Evolutionary conservation across 345 rosid genomes (phyloP).

Genomic region (Abelmoschus esculentus): DNA sequence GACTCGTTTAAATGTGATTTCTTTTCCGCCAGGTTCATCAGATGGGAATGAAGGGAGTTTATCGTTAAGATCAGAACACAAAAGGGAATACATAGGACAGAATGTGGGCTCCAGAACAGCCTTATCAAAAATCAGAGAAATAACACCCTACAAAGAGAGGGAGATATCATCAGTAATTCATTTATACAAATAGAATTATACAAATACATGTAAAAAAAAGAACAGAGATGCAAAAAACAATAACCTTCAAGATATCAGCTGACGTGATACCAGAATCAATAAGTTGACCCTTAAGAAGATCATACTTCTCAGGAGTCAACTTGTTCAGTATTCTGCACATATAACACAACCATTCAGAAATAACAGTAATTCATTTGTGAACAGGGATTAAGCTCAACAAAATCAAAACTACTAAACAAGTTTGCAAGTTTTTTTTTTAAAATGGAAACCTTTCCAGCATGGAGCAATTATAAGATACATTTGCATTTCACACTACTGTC

Average conservation of each 20-base stretch:
- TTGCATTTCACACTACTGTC: background rate
- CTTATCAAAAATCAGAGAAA: conserved; percentile 80
- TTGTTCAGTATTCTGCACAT: conserved; percentile 78
- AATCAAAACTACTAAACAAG: background rate
- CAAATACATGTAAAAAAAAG: background rate
- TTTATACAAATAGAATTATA: background rate
- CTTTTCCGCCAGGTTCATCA: conserved; percentile 79
- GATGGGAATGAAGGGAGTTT: conserved; percentile 84
- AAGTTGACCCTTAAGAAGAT: conserved; percentile 85
- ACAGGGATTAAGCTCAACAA: background rate
- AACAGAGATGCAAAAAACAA: conserved; percentile 3
- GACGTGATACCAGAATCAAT: conserved; percentile 90
- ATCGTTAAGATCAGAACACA: conserved; percentile 71
- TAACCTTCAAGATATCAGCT: conserved; percentile 77
- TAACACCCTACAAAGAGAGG: conserved; percentile 58
- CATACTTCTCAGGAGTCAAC: conserved; percentile 92
- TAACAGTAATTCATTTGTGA: background rate
- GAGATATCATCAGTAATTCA: no score
- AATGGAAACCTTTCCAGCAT: background rate
- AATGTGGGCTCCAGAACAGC: conserved; percentile 92
- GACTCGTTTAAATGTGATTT: conserved; percentile 75
- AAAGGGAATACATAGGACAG: conserved; percentile 85
- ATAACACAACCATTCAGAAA: conserved; percentile 6
- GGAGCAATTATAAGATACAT: background rate
- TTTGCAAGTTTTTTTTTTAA: background rate